Evolutionary conservation across 2,329 filamentous ascomycete species (phyloP).

Genomic region (Paraphoma sp.): DNA sequence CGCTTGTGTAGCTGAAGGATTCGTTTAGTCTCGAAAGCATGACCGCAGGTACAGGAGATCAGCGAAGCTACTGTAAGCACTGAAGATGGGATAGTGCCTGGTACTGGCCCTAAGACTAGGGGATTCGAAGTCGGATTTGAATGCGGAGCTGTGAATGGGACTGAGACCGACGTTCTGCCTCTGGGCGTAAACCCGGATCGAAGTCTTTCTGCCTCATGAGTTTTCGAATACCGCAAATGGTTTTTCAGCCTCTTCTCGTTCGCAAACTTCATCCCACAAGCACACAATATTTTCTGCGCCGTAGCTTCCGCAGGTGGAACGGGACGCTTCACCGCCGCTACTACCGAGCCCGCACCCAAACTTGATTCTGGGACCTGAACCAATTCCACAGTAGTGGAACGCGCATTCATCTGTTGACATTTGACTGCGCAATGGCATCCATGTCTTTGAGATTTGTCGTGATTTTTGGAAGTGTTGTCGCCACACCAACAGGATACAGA

Average conservation of each 20-base stretch:
- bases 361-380: neutral
- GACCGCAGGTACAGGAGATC: constrained; percentile 5
- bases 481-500: constrained; percentile 1
- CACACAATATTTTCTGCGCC: constrained; percentile 3
- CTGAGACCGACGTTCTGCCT: constrained; percentile 3
- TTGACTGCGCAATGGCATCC: neutral
- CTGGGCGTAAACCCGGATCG: neutral
- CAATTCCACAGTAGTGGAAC: neutral
- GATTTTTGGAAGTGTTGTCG: constrained; percentile 2
- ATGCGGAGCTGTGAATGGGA: constrained; percentile 6
- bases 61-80: constrained; percentile 2
- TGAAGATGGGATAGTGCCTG: constrained; percentile 7
- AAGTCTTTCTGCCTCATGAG: constrained; percentile 6
- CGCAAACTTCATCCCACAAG: constrained; percentile 8
- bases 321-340: neutral
- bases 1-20: constrained; percentile 7
- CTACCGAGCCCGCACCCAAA: constrained; percentile 1
- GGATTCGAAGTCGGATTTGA: constrained; percentile 3
- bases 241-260: constrained; percentile 5
- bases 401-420: neutral
- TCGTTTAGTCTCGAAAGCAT: constrained; percentile 6
- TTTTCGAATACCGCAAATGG: constrained; percentile 8
- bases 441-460: neutral
- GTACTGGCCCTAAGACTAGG: constrained; percentile 1
- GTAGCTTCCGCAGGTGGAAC: constrained; percentile 2